A percentile compares a stretch with the other conserved stretches of the same genome.
Evolutionary conservation across 148 eudicot species (phyloP).

Genomic region (Spergularia marina): DNA sequence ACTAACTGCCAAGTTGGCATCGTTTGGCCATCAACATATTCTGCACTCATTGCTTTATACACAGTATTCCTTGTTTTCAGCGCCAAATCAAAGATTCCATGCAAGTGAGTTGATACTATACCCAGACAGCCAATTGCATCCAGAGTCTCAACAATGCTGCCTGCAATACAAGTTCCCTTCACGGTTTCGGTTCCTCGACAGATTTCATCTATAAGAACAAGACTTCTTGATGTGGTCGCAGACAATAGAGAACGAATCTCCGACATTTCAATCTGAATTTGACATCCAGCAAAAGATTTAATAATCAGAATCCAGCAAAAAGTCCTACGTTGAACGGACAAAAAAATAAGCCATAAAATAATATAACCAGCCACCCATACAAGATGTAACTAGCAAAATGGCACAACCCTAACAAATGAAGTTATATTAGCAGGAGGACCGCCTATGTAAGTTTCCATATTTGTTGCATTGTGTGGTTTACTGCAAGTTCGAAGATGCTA

Average conservation of each 20-base stretch:
- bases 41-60: slow-evolving; percentile 78
- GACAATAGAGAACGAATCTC: slow-evolving; percentile 79
- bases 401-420: too few species aligned
- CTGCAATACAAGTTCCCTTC: slow-evolving; percentile 95
- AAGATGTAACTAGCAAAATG: too few species aligned
- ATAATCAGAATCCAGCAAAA: not conserved
- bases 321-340: too few species aligned
- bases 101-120: slow-evolving; percentile 88
- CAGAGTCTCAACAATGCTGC: slow-evolving; percentile 81
- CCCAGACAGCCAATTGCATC: slow-evolving; percentile 79
- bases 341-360: too few species aligned
- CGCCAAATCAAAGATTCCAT: slow-evolving; percentile 85
- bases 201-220: slow-evolving; percentile 93
- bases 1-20: slow-evolving; percentile 88
- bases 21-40: slow-evolving; percentile 57
- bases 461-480: too few species aligned
- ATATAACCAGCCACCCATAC: too few species aligned
- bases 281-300: slow-evolving; percentile 7
- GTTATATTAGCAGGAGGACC: too few species aligned
- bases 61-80: slow-evolving; percentile 48
- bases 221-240: slow-evolving; percentile 79
- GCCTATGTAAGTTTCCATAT: too few species aligned
- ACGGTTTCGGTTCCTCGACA: slow-evolving; percentile 98
- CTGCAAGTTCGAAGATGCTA: too few species aligned
- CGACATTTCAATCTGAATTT: slow-evolving; percentile 86